Evolutionary conservation across 805 yeast species (phyloP).

Genomic region (Dipodascopsis uninucleata): DNA sequence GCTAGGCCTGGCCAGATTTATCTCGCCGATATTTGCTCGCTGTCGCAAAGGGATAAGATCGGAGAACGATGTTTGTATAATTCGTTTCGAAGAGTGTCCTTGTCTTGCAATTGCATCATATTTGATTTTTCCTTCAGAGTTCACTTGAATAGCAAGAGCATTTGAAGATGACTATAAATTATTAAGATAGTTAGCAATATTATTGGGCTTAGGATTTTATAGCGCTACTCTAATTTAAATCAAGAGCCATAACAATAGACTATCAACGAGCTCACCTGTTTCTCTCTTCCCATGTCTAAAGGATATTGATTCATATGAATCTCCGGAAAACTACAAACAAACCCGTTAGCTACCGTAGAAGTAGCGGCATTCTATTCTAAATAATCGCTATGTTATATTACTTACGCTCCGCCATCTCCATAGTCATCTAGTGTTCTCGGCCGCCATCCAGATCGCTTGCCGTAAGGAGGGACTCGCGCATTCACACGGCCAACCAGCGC

Average conservation of each 20-base stretch:
- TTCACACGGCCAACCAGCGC: too few relatives aligned
- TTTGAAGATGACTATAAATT: constrained; percentile 23
- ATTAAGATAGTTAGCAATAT: not conserved
- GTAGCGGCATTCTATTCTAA: not conserved
- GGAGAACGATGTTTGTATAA: constrained; percentile 47
- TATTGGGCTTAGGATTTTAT: not conserved
- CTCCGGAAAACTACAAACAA: constrained; percentile 34
- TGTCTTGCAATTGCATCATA: constrained; percentile 36
- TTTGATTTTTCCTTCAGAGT: constrained; percentile 34
- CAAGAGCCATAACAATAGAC: too few relatives aligned
- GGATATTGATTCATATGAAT: constrained; percentile 37
- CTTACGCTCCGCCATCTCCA: constrained; percentile 38
- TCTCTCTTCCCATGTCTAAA: constrained; percentile 33
- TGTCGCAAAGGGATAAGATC: constrained; percentile 62
- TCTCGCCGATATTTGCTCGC: constrained; percentile 39
- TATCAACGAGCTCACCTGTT: constrained; percentile 10
- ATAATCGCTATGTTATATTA: constrained; percentile 2
- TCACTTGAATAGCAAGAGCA: constrained; percentile 33
- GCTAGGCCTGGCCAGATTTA: constrained; percentile 45
- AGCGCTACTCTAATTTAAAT: not conserved
- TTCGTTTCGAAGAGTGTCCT: constrained; percentile 34
- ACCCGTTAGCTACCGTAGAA: not conserved
- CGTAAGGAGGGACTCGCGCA: constrained; percentile 30
- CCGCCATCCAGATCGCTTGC: constrained; percentile 32
- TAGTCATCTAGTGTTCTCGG: constrained; percentile 32